These are phyloP conservation scores for Spiromastix sp. DNA, from an alignment of 2,329 filamentous ascomycete genomes.

Conservation along the genomic window DNA sequence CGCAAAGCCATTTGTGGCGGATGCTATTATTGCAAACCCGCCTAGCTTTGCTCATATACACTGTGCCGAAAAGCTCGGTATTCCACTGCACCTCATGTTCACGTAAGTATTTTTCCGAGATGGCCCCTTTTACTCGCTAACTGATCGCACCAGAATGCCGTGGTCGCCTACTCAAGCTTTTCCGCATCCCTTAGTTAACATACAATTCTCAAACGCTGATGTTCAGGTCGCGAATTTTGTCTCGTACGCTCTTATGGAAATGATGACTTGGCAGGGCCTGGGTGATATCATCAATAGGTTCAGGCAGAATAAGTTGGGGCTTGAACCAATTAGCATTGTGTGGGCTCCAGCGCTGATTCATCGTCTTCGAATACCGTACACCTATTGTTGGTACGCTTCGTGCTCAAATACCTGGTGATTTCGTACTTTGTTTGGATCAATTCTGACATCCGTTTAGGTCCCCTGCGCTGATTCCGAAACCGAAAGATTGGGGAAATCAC, in stretches of 20 bases:
- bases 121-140: not conserved
- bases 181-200: constrained; percentile 75
- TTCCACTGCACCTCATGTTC: constrained; percentile 80
- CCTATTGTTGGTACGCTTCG: constrained; percentile 65
- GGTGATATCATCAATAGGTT: constrained; percentile 89
- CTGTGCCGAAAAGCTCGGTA: constrained; percentile 66
- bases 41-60: constrained; percentile 69
- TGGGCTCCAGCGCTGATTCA: constrained; percentile 74
- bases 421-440: not conserved
- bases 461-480: constrained; percentile 66
- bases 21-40: constrained; percentile 80
- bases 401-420: constrained; percentile 5
- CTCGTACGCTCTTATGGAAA: constrained; percentile 74
- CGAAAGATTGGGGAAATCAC: constrained; percentile 62
- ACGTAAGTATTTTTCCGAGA: constrained; percentile 46
- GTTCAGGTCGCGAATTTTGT: constrained; percentile 70
- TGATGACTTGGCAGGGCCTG: constrained; percentile 87
- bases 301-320: constrained; percentile 59
- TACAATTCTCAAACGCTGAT: constrained; percentile 66
- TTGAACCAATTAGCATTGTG: constrained; percentile 68
- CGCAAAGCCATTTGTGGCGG: constrained; percentile 65
- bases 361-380: constrained; percentile 68
- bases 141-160: constrained; percentile 54
- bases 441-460: constrained; percentile 37
- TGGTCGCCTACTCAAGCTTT: constrained; percentile 81